Base-by-base conservation (phyloP, 2,329 filamentous ascomycete genomes). In the Calycina marina region DNA sequence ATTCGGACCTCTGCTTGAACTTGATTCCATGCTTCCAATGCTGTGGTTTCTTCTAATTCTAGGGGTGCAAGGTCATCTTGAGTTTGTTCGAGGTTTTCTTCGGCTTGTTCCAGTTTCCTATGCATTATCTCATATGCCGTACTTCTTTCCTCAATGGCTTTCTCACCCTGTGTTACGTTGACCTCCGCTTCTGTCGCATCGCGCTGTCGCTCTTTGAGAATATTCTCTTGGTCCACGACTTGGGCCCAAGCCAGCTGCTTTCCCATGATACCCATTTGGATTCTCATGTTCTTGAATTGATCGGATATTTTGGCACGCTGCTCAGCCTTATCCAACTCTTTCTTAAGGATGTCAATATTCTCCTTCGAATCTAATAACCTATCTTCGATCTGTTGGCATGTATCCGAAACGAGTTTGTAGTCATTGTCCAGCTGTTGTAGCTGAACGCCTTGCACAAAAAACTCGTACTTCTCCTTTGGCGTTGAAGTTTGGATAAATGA, bases 371-470 rank as follows among this genome's bases (percentile, higher is more conserved):
- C 63, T 6, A 63, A 58, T 1, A 83, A 58, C 43, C 78, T 80
- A 18, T 61, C 62, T 34, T 77, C 67, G 37, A 77, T 82, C 18
- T 70, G 70, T 41, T 93, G 80, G 13, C 90, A 63, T 3, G 72
- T 77, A 42, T 93, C 78, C 39, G 79, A 74, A 10, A 94, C 73
- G 36, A 93, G 62, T 37, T 76, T 72, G 55, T 98, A 98, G 50
- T 98, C 90, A 40, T 83, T 77, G 51, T 93, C 84, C 6, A 98
- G 66, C 45, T 88, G 78, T 52, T 96, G 84, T 1, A 98, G 69
- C 47, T 96, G 86, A 0, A 93, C 92, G 15, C 90, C 90, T 46
- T 86, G 84, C 38, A 93, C 70, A 51, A 98, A 98, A 49, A 94
- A 94, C 44, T 83, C 90, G 63, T 96, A 98, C 53, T 98, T 98